Evolutionary conservation across 306 rosid species (phyloP).

Genomic region (Cucumis melo): DNA sequence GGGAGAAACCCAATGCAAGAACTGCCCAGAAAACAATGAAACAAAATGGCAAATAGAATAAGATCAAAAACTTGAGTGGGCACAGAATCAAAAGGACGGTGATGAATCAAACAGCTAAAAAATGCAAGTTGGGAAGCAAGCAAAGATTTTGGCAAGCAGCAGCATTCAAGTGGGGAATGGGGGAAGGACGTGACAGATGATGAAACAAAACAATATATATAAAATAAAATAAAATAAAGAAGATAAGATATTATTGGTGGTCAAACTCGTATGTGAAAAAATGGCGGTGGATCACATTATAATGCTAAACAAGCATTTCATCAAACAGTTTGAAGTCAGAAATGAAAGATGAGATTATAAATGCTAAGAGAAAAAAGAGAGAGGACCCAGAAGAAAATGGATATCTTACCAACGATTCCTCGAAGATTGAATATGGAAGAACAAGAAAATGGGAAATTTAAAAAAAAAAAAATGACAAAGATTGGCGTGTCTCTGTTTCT

Average conservation of each 20-base stretch:
- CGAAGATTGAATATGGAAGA: background rate
- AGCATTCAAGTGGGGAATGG: background rate
- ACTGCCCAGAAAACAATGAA: background rate
- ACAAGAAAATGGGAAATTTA: background rate
- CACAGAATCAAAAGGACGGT: background rate
- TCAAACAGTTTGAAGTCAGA: conserved; percentile 16
- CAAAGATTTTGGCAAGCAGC: background rate
- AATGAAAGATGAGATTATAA: conserved; percentile 2
- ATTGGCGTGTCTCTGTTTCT: conserved; percentile 1
- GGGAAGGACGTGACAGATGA: background rate
- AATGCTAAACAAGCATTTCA: conserved; percentile 12
- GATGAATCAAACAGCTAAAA: background rate
- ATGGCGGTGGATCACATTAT: conserved; percentile 25
- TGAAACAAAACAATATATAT: background rate
- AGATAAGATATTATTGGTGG: background rate
- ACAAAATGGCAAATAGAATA: background rate
- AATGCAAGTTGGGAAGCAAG: background rate
- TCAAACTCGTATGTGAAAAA: conserved; percentile 20
- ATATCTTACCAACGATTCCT: background rate
- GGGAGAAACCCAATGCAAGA: background rate
- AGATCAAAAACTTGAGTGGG: background rate
- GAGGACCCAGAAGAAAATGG: background rate
- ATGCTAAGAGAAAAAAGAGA: background rate
- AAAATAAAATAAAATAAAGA: background rate
- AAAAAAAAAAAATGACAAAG: background rate